Evolutionary conservation across 2,329 filamentous ascomycete species (phyloP), one percentile per base, ranked within the genome.

Genomic region (Colletotrichum simmondsii): DNA sequence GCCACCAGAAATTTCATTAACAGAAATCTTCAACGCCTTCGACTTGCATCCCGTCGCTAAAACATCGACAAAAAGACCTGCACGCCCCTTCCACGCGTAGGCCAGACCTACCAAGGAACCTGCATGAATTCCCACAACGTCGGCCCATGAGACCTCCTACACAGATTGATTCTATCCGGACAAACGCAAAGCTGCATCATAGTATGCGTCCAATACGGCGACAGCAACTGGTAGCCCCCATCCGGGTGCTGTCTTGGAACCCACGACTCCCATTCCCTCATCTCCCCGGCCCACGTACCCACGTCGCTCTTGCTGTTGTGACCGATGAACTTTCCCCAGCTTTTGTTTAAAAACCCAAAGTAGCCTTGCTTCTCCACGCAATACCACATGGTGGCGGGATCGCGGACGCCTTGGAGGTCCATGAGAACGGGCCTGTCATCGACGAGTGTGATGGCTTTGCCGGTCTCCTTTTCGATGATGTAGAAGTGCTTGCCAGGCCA

Each of bases 321-420:
- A 0, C 83, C 83, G 4, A 84, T 77, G 32, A 80, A 79, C 1
- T 71, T 80, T 0, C 79, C 78, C 1, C 81, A 81, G 3, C 79
- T 77, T 22, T 76, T 77, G 71, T 83, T 82, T 26, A 76, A 77
- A 63, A 85, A 85, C 0, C 83, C 83, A 0, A 84, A 73, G 81
- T 81, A 84, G 2, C 82, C 80, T 5, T 81, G 76, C 32, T 75
- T 78, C 46, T 84, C 82, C 19, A 81, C 77, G 63, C 83, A 85
- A 24, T 73, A 63, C 83, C 83, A 85, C 58, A 63, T 62, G 6
- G 68, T 57, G 14, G 53, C 64, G 3, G 62, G 24, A 11, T 37
- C 14, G 1, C 5, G 14, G 10, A n/a, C 37, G 2, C 49, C 5
- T 1, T 56, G 12, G 14, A 60, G 22, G 12, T 75, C 69, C 11